phyloP scores from a whole-genome alignment of 169 alveolate species.

The Eimeria sp. region DNA sequence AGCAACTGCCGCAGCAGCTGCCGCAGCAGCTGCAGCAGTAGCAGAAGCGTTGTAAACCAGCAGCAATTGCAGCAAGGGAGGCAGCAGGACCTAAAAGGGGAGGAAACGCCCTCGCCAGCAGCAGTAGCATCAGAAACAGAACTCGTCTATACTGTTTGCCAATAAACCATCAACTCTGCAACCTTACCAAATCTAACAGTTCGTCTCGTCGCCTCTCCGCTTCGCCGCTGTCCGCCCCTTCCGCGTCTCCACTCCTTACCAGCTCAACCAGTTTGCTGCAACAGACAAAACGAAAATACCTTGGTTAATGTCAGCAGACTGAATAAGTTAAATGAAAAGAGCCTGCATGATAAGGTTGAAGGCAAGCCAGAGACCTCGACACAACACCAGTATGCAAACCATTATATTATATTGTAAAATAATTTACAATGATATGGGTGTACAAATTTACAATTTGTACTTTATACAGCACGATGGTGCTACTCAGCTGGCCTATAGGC shows the following conservation, averaged over 20 bases:
- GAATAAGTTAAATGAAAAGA: neutral
- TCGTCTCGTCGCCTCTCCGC: conserved; percentile 38
- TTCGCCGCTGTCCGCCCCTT: conserved; percentile 17
- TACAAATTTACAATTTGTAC: no score
- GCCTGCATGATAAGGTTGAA: neutral
- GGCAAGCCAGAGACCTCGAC: neutral
- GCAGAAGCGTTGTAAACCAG: neutral
- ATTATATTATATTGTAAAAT: no score
- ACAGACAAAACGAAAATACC: neutral
- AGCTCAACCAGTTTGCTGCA: conserved; percentile 33
- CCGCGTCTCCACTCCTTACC: neutral
- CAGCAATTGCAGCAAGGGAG: no score
- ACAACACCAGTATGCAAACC: no score
- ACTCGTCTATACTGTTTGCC: neutral
- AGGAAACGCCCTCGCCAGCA: no score
- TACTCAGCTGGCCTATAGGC: neutral
- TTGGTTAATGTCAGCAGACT: neutral
- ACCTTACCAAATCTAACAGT: conserved; percentile 17
- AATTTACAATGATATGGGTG: no score
- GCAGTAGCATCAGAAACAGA: neutral
- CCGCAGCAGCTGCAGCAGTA: neutral
- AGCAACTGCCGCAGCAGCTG: neutral
- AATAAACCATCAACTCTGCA: neutral
- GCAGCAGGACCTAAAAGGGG: no score
- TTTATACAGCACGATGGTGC: neutral